A percentile compares a stretch with the other conserved stretches of the same genome.
Evolutionary conservation across 2,329 filamentous ascomycete genomes (phyloP).

Genomic region (Aspergillus niger): DNA sequence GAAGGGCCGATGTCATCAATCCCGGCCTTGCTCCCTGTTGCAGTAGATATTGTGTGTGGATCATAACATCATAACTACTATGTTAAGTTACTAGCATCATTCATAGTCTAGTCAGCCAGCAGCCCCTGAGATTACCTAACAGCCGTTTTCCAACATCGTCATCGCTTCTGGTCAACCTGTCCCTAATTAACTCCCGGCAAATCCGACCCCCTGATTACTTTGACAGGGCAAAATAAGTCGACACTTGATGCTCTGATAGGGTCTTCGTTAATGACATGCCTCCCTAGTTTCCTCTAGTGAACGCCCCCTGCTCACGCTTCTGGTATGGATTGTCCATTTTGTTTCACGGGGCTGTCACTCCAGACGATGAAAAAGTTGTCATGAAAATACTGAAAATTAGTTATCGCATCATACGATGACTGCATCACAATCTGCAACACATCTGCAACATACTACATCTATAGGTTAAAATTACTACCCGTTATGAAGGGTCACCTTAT

Average conservation of each 20-base stretch:
- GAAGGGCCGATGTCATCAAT: neutral
- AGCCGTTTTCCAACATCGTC: neutral
- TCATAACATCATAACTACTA: too few relatives aligned
- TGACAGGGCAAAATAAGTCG: neutral
- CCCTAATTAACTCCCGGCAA: neutral
- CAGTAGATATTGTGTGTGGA: neutral
- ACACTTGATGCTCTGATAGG: slow-evolving; percentile 12
- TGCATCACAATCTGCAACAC: slow-evolving; percentile 1
- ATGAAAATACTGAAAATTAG: neutral
- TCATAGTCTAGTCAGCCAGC: neutral
- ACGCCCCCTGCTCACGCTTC: neutral
- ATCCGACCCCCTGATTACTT: slow-evolving; percentile 16
- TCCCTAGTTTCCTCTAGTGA: slow-evolving; percentile 17
- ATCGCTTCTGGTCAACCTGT: neutral
- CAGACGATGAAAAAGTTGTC: neutral
- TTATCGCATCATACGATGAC: slow-evolving; percentile 8
- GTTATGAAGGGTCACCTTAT: neutral
- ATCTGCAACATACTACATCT: neutral
- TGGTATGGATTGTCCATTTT: neutral
- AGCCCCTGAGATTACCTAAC: neutral
- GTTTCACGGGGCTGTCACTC: neutral
- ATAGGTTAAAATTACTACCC: too few relatives aligned
- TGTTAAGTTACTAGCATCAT: too few relatives aligned
- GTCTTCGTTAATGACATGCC: slow-evolving; percentile 17
- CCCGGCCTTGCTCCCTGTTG: neutral